A percentile compares a stretch with the other conserved stretches of the same genome.
phyloP scores from a whole-genome alignment of 2,329 filamentous ascomycete species.

The Hansfordia pulvinata region DNA sequence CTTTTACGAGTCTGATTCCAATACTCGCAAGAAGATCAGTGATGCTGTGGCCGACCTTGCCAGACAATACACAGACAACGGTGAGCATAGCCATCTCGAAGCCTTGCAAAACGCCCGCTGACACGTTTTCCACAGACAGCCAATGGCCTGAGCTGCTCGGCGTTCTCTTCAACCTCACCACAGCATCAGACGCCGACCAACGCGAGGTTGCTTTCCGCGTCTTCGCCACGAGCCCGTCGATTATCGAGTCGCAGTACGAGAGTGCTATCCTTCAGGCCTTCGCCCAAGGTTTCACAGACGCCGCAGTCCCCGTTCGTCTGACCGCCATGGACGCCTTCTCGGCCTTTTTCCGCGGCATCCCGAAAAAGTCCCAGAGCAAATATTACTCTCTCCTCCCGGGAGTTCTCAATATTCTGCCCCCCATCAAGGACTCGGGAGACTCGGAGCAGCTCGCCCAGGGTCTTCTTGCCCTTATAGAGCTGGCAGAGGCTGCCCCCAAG shows the following conservation, averaged over 20 bases:
- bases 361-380: constrained; percentile 77
- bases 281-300: constrained; percentile 82
- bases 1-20: constrained; percentile 55
- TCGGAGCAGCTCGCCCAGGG: constrained; percentile 86
- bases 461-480: constrained; percentile 79
- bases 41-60: constrained; percentile 96
- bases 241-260: constrained; percentile 93
- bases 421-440: constrained; percentile 82
- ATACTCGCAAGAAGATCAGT: constrained; percentile 86
- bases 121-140: constrained; percentile 40
- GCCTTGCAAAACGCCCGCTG: neutral
- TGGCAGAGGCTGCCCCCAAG: constrained; percentile 86
- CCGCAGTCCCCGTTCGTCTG: constrained; percentile 71
- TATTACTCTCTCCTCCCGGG: constrained; percentile 81
- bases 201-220: constrained; percentile 90
- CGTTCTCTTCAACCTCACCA: constrained; percentile 79
- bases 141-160: constrained; percentile 82
- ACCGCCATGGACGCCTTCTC: constrained; percentile 95
- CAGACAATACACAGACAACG: constrained; percentile 84
- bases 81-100: constrained; percentile 34
- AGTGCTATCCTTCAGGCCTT: constrained; percentile 82
- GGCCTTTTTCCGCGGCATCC: constrained; percentile 83
- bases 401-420: constrained; percentile 85
- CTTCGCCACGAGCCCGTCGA: constrained; percentile 85
- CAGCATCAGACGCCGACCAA: constrained; percentile 68